Evolutionary conservation across 2,329 filamentous ascomycete species (phyloP).

Genomic region (Ophiostoma ulmi): DNA sequence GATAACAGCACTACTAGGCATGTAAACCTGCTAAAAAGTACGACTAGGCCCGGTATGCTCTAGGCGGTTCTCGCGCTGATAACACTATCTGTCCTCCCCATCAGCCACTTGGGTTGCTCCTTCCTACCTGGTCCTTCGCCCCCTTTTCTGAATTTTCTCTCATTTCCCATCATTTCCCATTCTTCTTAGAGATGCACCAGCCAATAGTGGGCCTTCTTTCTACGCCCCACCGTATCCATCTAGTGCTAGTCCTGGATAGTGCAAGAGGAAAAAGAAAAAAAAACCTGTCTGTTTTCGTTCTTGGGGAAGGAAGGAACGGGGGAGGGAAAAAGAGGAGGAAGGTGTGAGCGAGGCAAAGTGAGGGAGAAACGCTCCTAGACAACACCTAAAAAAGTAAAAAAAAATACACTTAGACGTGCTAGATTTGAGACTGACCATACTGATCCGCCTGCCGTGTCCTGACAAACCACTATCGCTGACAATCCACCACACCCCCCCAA

Average conservation of each 20-base stretch:
- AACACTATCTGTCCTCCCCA: neutral
- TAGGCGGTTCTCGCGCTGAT: slow-evolving; percentile 15
- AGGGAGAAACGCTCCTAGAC: slow-evolving; percentile 18
- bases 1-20: neutral
- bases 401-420: neutral
- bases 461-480: slow-evolving; percentile 26
- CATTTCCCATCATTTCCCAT: slow-evolving; percentile 24
- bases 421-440: neutral
- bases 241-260: slow-evolving; percentile 10
- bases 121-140: slow-evolving; percentile 11
- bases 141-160: slow-evolving; percentile 23
- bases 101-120: neutral
- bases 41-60: slow-evolving; percentile 24
- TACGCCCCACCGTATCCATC: slow-evolving; percentile 17
- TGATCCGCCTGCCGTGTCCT: neutral
- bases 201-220: slow-evolving; percentile 23
- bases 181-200: slow-evolving; percentile 10
- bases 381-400: neutral
- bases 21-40: slow-evolving; percentile 15
- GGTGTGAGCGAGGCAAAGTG: neutral
- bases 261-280: slow-evolving; percentile 20
- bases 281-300: slow-evolving; percentile 14
- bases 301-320: neutral
- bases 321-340: neutral
- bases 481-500: slow-evolving; percentile 28